Evolutionary conservation across 2,329 filamentous ascomycete species (phyloP).

Genomic region (Sporothrix sp.): DNA sequence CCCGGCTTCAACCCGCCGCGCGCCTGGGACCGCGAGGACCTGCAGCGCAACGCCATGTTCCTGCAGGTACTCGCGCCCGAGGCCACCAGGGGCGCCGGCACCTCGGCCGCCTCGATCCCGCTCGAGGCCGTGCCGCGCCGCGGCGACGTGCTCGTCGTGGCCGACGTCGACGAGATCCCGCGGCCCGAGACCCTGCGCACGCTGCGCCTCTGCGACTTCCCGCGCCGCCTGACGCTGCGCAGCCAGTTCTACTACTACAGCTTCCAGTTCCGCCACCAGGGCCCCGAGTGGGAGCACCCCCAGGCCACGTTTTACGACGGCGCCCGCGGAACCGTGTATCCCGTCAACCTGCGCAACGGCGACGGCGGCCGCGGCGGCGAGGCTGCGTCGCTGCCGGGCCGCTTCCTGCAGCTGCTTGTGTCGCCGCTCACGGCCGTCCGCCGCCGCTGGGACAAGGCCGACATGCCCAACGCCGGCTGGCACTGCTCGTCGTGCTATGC

Average conservation of each 20-base stretch:
- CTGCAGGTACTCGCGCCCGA: slow-evolving; percentile 38
- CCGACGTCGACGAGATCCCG: slow-evolving; percentile 52
- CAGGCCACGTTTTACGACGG: slow-evolving; percentile 49
- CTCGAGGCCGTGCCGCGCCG: slow-evolving; percentile 26
- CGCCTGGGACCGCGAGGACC: slow-evolving; percentile 40
- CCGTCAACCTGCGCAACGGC: slow-evolving; percentile 42
- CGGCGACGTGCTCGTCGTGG: slow-evolving; percentile 49
- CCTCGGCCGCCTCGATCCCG: slow-evolving; percentile 23
- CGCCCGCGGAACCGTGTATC: slow-evolving; percentile 37
- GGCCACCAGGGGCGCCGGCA: not conserved
- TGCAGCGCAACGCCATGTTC: slow-evolving; percentile 46
- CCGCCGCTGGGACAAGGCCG: slow-evolving; percentile 33
- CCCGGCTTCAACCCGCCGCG: slow-evolving; percentile 30
- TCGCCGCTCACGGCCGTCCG: slow-evolving; percentile 23
- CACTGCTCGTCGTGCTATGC: slow-evolving; percentile 54
- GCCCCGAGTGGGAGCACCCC: slow-evolving; percentile 45
- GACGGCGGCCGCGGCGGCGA: slow-evolving; percentile 26
- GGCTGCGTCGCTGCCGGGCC: not conserved
- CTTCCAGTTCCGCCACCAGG: slow-evolving; percentile 42
- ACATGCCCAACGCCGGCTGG: slow-evolving; percentile 45
- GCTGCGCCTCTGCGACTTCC: slow-evolving; percentile 42
- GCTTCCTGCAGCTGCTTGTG: not conserved
- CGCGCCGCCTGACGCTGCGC: slow-evolving; percentile 41
- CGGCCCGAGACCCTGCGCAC: slow-evolving; percentile 39
- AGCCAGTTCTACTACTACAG: slow-evolving; percentile 49